Base-by-base conservation (phyloP, 2,329 filamentous ascomycete species). In the Plectosphaerella cucumerina region DNA sequence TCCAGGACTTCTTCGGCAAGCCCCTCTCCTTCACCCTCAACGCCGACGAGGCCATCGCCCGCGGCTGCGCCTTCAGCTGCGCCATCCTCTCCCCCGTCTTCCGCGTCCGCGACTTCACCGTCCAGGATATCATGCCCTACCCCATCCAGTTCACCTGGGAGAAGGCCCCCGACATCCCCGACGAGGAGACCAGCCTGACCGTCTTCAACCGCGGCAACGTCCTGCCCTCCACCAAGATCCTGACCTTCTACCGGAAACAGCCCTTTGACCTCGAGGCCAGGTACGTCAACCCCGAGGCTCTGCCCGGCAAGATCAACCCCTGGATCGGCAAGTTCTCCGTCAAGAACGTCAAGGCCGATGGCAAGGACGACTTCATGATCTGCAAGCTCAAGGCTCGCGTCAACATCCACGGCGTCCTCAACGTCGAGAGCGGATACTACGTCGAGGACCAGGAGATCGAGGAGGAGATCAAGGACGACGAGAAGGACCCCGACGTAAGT, bases 121-220 rank as follows among this genome's bases (percentile, higher is more conserved):
- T 97, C 54, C 91, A 97, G 80, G 94, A 99, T 71, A 93, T 97
- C 63, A 90, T 96, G 74, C 90, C 86, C 78, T 99, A 97, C 77
- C 94, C 94, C 46, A 96, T 99, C 69, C 93, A 99, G 70, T 99
- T 99, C 72, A 89, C 87, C 49, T 99, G 94, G 94, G 94, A 99
- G 79, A 96, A 97, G 80, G 95, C 93, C 22, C 85, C 91, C 53
- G 94, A 99, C 65, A 99, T 99, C 62, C 94, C 94, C 22, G 94
- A 99, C 63, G 94, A 99, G 79, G 94, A 97, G 70, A 97, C 94
- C 50, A 95, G 86, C 76, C 79, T 99, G 61, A 96, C 90, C 34
- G 94, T 99, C 65, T 99, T 99, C 76, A 95, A 94, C 82, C 91
- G 88, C 72, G 93, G 93, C 70, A 97, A 97, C 66, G 85, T 96